These are phyloP conservation scores for Fagus sylvatica DNA, from an alignment of 306 rosid genomes.

Conservation along the genomic window DNA sequence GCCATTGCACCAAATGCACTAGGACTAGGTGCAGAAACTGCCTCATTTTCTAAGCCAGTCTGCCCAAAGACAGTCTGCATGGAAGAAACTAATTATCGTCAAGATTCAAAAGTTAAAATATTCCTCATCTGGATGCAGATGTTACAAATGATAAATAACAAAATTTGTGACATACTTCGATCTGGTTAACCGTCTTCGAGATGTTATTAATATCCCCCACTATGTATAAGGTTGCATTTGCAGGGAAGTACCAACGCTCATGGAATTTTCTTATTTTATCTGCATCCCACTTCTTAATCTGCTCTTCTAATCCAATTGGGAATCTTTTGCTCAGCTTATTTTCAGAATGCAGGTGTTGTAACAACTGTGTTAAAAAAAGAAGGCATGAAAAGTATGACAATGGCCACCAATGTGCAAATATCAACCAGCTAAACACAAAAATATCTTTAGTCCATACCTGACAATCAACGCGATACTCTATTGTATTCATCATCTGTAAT, in stretches of 20 bases:
- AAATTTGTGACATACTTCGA: constrained; percentile 62
- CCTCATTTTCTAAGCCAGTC: constrained; percentile 65
- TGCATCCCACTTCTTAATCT: constrained; percentile 97
- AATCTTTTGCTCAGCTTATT: constrained; percentile 98
- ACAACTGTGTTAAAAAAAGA: constrained; percentile 59
- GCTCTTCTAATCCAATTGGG: constrained; percentile 98
- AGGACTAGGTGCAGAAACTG: constrained; percentile 65
- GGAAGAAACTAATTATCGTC: constrained; percentile 23
- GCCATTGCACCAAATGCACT: constrained; percentile 98
- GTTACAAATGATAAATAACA: constrained; percentile 21
- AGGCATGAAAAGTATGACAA: constrained; percentile 16
- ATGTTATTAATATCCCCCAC: constrained; percentile 94
- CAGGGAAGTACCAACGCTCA: constrained; percentile 99
- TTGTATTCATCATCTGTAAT: constrained; percentile 99
- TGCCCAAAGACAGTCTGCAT: constrained; percentile 86
- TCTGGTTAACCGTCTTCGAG: constrained; percentile 73
- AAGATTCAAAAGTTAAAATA: constrained; percentile 28
- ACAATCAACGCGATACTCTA: constrained; percentile 97
- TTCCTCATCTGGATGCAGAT: constrained; percentile 14
- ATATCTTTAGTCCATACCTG: constrained; percentile 56
- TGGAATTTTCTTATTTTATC: constrained; percentile 97
- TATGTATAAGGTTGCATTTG: constrained; percentile 93
- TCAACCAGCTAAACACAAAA: constrained; percentile 25
- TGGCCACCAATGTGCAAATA: constrained; percentile 21
- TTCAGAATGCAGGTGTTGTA: constrained; percentile 97